phyloP scores from a whole-genome alignment of 176 grass and related monocot genomes.

The Oryza meyeriana region DNA sequence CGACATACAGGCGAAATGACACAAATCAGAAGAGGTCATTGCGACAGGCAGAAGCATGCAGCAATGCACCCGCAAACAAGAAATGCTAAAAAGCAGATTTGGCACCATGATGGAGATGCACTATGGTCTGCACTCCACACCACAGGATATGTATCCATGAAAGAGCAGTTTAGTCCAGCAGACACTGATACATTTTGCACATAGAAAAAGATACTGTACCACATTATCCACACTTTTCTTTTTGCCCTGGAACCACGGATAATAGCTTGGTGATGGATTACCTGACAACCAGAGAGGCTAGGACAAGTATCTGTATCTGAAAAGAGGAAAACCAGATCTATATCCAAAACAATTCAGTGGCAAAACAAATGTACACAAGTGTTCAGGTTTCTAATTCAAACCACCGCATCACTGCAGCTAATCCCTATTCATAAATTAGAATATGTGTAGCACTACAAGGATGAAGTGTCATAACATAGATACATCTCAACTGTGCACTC shows the following conservation, averaged over 20 bases:
- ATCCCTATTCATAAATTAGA: slow-evolving; percentile 11
- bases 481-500: neutral
- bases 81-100: neutral
- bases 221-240: neutral
- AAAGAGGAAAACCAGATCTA: neutral
- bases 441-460: neutral
- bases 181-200: neutral
- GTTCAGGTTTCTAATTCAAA: slow-evolving; percentile 1
- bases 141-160: neutral
- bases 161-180: neutral
- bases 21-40: neutral
- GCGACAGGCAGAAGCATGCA: neutral
- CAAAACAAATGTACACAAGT: neutral
- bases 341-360: neutral
- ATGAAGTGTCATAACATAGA: neutral
- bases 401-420: neutral
- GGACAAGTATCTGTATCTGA: neutral
- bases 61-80: neutral
- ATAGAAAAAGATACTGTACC: neutral
- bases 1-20: slow-evolving; percentile 5
- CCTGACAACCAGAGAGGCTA: too few relatives aligned
- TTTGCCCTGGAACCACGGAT: neutral
- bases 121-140: neutral
- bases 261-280: neutral
- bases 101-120: neutral